Percentiles rank a stretch among this genome's conserved stretches.
phyloP scores from a whole-genome alignment of 2,329 filamentous ascomycete genomes.

The Hypoxylon sp. region DNA sequence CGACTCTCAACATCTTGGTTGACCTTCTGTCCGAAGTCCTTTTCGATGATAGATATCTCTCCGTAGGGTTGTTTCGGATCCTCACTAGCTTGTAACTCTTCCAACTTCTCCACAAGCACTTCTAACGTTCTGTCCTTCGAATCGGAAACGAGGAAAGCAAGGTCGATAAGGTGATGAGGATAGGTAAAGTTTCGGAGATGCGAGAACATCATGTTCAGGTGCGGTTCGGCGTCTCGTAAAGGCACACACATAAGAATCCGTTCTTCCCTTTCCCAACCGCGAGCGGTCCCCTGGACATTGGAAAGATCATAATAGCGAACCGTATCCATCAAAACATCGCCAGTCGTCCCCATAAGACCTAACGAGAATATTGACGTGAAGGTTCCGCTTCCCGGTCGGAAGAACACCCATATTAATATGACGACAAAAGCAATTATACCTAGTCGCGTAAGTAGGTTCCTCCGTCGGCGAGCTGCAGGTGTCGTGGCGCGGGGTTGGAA shows the following conservation, averaged over 20 bases:
- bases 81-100: conserved; percentile 82
- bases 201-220: conserved; percentile 98
- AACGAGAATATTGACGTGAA: conserved; percentile 75
- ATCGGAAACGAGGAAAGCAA: conserved; percentile 97
- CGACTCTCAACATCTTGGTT: conserved; percentile 98
- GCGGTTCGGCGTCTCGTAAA: conserved; percentile 89
- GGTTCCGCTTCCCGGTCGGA: conserved; percentile 76
- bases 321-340: conserved; percentile 88
- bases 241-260: conserved; percentile 95
- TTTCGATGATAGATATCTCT: conserved; percentile 97
- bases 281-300: conserved; percentile 89
- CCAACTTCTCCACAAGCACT: conserved; percentile 80
- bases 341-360: conserved; percentile 75
- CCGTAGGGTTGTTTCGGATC: conserved; percentile 89
- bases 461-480: conserved; percentile 78
- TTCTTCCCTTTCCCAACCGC: conserved; percentile 97
- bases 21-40: conserved; percentile 98
- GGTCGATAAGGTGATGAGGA: conserved; percentile 94
- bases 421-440: conserved; percentile 71
- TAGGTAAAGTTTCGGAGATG: conserved; percentile 97
- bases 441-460: conserved; percentile 79
- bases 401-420: conserved; percentile 79
- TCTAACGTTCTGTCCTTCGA: conserved; percentile 92
- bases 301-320: conserved; percentile 97
- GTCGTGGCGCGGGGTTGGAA: conserved; percentile 88